Percentiles rank a stretch among this genome's conserved stretches.
Evolutionary conservation across 257 asterid genomes (phyloP).

Genomic region (Gentiana dahurica): DNA sequence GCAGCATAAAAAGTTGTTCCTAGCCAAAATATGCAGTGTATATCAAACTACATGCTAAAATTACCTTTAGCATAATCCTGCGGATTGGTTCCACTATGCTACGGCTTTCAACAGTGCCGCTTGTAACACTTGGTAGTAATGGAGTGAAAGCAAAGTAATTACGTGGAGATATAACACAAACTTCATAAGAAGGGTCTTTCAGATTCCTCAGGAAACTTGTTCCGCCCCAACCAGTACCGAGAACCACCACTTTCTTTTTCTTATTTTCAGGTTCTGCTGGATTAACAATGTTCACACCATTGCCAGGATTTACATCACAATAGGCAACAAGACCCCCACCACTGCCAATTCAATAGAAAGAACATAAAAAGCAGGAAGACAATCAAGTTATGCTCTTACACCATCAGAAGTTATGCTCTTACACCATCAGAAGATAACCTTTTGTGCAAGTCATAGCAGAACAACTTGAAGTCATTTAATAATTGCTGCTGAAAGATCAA

Average conservation of each 20-base stretch:
- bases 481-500: neutral
- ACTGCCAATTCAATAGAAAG: conserved; percentile 22
- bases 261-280: conserved; percentile 28
- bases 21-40: no score
- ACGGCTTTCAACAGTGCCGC: conserved; percentile 93
- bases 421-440: neutral
- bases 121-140: conserved; percentile 87
- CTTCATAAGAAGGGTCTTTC: conserved; percentile 63
- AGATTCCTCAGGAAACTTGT: conserved; percentile 74
- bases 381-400: neutral
- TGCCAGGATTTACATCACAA: conserved; percentile 50
- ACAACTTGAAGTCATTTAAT: no score
- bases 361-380: neutral
- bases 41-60: neutral
- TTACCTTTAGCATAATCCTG: conserved; percentile 77
- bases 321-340: conserved; percentile 78
- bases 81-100: conserved; percentile 95
- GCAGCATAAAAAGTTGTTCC: no score
- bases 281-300: conserved; percentile 23
- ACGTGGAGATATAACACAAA: conserved; percentile 93
- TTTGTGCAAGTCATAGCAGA: no score
- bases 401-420: neutral
- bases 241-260: conserved; percentile 82
- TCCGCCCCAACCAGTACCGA: conserved; percentile 99
- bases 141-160: conserved; percentile 96